phyloP scores from a whole-genome alignment of 257 asterid species.

The Paulownia fortunei region DNA sequence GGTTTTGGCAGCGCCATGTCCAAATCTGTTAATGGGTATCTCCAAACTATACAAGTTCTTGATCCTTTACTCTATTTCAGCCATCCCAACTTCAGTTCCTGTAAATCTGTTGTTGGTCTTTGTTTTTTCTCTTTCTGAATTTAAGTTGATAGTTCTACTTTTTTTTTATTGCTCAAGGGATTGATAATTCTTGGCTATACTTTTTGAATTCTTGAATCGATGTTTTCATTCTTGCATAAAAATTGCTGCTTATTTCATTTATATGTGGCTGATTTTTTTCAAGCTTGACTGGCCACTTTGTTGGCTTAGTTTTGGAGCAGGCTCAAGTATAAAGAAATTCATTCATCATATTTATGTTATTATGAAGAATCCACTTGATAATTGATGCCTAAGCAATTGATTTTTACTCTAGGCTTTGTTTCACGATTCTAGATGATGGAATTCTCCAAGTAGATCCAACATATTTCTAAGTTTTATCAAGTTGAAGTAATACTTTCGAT shows the following conservation, averaged over 20 bases:
- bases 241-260: not conserved
- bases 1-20: slow-evolving; percentile 57
- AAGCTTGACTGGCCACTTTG: too few species aligned
- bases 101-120: not conserved
- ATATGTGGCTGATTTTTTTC: too few species aligned
- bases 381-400: not conserved
- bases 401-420: not conserved
- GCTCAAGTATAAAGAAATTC: not conserved
- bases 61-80: not conserved
- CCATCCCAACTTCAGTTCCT: not conserved
- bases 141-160: not conserved
- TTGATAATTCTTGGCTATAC: not conserved
- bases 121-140: not conserved
- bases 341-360: not conserved
- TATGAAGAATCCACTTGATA: not conserved
- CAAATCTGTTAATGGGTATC: slow-evolving; percentile 64
- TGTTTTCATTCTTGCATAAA: not conserved
- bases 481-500: not conserved
- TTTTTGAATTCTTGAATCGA: not conserved
- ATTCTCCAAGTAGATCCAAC: not conserved
- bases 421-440: not conserved
- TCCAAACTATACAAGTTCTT: not conserved
- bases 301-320: too few species aligned
- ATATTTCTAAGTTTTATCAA: not conserved
- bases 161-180: not conserved